Evolutionary conservation across 306 rosid species (phyloP).

Genomic region (Trichosanthes cucumerina): DNA sequence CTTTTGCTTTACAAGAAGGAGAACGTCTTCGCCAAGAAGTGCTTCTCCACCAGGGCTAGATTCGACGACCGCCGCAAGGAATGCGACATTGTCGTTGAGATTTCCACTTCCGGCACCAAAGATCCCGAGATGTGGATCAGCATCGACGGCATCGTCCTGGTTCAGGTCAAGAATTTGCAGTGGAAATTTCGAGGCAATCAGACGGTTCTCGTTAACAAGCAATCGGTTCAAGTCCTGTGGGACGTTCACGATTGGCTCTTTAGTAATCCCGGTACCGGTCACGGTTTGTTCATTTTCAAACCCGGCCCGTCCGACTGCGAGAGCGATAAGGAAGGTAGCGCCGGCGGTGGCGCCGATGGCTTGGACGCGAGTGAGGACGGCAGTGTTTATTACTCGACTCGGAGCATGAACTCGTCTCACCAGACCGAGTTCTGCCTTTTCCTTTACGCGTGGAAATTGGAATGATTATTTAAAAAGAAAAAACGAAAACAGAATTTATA

Average conservation of each 20-base stretch:
- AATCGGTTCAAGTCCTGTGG: constrained; percentile 70
- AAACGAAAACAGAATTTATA: neutral
- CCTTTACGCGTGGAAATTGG: constrained; percentile 13
- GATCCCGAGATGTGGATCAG: constrained; percentile 97
- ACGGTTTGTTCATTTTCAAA: constrained; percentile 74
- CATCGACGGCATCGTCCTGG: constrained; percentile 67
- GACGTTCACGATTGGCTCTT: constrained; percentile 89
- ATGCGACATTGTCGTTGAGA: constrained; percentile 73
- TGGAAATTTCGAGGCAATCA: constrained; percentile 93
- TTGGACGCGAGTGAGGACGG: neutral
- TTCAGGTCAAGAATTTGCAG: constrained; percentile 75
- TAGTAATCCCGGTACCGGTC: constrained; percentile 40
- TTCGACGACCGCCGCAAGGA: constrained; percentile 50
- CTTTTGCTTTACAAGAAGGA: constrained; percentile 46
- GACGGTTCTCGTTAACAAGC: constrained; percentile 44
- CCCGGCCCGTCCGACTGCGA: constrained; percentile 45
- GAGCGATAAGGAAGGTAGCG: constrained; percentile 37
- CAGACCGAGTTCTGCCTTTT: constrained; percentile 2
- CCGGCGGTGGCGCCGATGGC: neutral
- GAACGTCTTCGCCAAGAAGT: constrained; percentile 69
- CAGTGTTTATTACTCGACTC: constrained; percentile 5
- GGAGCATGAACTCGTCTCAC: constrained; percentile 3
- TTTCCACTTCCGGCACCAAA: constrained; percentile 35
- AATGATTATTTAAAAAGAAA: neutral
- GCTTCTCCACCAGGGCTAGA: constrained; percentile 52